Evolutionary conservation across 192 early-diverging fungal species (phyloP).

Genomic region (Coemansia sp.): DNA sequence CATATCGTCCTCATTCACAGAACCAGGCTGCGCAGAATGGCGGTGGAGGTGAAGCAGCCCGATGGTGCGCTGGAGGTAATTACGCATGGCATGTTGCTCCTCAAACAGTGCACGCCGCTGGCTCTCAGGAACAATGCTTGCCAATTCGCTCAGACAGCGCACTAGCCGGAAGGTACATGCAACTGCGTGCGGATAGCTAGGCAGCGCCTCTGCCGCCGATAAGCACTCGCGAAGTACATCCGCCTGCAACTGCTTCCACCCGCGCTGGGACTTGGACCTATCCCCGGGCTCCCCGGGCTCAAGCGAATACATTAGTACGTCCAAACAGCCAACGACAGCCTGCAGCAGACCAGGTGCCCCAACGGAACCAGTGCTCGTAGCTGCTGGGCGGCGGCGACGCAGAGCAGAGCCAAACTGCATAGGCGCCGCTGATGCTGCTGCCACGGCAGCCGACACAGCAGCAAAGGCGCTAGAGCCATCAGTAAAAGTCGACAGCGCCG

Average conservation of each 20-base stretch:
- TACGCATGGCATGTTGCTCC: constrained; percentile 43
- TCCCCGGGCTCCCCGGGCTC: neutral
- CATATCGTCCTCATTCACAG: neutral
- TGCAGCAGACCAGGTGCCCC: neutral
- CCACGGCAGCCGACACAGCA: constrained; percentile 41
- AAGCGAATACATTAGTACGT: constrained; percentile 24
- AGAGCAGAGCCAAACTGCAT: neutral
- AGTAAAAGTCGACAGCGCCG: constrained; percentile 33
- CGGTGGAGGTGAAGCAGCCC: constrained; percentile 30
- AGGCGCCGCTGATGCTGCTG: constrained; percentile 9
- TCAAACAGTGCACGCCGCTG: constrained; percentile 26
- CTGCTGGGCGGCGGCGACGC: neutral
- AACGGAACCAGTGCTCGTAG: neutral
- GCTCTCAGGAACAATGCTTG: constrained; percentile 7
- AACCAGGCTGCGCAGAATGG: constrained; percentile 11
- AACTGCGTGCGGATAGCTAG: constrained; percentile 46
- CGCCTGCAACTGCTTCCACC: constrained; percentile 39
- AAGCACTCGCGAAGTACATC: constrained; percentile 49
- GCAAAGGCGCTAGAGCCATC: constrained; percentile 47
- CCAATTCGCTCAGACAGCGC: constrained; percentile 31
- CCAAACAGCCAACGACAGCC: constrained; percentile 36
- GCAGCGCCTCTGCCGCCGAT: constrained; percentile 41
- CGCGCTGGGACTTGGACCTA: neutral
- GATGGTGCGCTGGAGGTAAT: constrained; percentile 32
- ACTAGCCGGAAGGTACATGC: constrained; percentile 34